Base-by-base conservation (phyloP, 306 rosid genomes). In the Malus orientalis region DNA sequence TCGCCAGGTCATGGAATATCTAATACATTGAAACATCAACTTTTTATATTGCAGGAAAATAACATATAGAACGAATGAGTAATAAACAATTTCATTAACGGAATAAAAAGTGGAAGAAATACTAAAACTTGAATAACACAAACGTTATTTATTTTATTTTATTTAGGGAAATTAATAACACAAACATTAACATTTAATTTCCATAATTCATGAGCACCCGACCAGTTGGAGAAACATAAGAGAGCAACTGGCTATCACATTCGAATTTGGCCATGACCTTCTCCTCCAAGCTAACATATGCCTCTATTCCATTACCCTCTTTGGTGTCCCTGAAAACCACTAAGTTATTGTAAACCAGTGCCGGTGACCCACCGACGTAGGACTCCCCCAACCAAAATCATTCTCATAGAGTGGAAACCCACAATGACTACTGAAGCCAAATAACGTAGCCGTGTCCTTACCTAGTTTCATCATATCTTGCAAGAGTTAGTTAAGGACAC, bases 361-460 rank as follows among this genome's bases (percentile, higher is more conserved):
- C 4, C 2, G 62, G 71, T 1, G 67, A 66, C 14, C 59, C 8
- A 63, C 71, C 86, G 74, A 83, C 4, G 23, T 62, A 12, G 83
- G 78, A 14, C 49, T 33, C 54, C 86, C 83, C 86, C 86, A 83
- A 30, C 81, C 81, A 54, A 83, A 76, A 40, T 79, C 84, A 54
- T 63, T 77, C 11, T 76, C 76, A 42, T 79, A 83, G 10, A 83
- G 25, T 3, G 76, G 79, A 72, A 83, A 80, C 4, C 78, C 76
- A 33, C 81, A 76, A 13, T 45, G 71, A 33, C 86, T 76, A 61
- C 72, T 76, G 19, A 47, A 83, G 47, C 60, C 51, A 18, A 65
- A 58, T 4, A 38, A 38, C 42, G 67, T 27, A 27, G 32, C 59
- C 23, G 18, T n/a, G 44, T 71, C 65, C 2, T 61, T 5, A 8